Evolutionary conservation across 2,329 filamentous ascomycete genomes (phyloP).

Genomic region (Chalara sp.): DNA sequence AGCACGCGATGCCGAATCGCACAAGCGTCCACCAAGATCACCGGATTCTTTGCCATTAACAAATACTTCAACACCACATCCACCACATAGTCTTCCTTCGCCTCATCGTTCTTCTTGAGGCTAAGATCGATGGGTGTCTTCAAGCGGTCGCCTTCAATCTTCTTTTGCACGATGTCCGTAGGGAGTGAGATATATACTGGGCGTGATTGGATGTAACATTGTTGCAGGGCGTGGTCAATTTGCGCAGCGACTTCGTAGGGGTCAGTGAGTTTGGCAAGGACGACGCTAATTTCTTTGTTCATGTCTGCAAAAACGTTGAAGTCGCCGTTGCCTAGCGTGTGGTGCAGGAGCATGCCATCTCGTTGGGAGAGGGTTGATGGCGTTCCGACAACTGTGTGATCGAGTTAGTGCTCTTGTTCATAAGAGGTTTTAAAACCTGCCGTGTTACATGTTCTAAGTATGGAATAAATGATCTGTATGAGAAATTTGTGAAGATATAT

Average conservation of each 20-base stretch:
- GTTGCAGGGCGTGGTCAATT: conserved; percentile 70
- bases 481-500: no score
- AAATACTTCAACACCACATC: conserved; percentile 70
- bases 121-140: conserved; percentile 63
- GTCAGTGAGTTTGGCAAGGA: conserved; percentile 63
- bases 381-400: conserved; percentile 40
- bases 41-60: conserved; percentile 63
- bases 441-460: no score
- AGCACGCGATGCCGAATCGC: conserved; percentile 71
- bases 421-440: no score
- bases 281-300: conserved; percentile 64
- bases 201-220: conserved; percentile 67
- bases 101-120: conserved; percentile 57
- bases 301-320: conserved; percentile 80
- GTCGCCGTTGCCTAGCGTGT: conserved; percentile 71
- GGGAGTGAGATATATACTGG: conserved; percentile 83
- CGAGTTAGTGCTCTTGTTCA: no score
- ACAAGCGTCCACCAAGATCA: conserved; percentile 79
- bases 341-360: conserved; percentile 48
- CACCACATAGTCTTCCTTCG: conserved; percentile 76
- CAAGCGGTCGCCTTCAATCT: conserved; percentile 67
- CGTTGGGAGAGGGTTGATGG: conserved; percentile 41
- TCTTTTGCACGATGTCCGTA: conserved; percentile 70
- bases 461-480: no score
- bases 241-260: conserved; percentile 63